phyloP scores from a whole-genome alignment of 768 basidiomycete genomes.

The Russula virescens region DNA sequence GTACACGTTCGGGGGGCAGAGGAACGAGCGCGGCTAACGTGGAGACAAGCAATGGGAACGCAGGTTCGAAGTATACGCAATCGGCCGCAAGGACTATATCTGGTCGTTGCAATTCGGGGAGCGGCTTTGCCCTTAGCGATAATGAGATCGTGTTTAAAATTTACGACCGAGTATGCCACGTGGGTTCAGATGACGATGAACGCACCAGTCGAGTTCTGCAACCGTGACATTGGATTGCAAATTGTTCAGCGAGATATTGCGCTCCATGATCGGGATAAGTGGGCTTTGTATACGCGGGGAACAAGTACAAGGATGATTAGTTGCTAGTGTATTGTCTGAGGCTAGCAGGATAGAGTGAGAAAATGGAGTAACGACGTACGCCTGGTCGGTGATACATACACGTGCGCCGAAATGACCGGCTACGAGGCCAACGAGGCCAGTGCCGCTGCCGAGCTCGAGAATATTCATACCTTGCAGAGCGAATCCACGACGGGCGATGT shows the following conservation, averaged over 20 bases:
- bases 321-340: too few species aligned
- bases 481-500: conserved; percentile 54
- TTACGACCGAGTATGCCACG: too few species aligned
- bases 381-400: conserved; percentile 86
- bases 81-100: conserved; percentile 85
- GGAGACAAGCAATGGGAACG: conserved; percentile 80
- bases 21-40: conserved; percentile 61
- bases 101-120: conserved; percentile 42
- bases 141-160: not conserved
- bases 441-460: conserved; percentile 86
- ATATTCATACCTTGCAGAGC: conserved; percentile 53
- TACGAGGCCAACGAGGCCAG: conserved; percentile 87
- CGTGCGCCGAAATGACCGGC: conserved; percentile 59
- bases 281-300: conserved; percentile 40
- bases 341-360: too few species aligned
- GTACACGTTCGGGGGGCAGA: conserved; percentile 32
- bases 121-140: conserved; percentile 53
- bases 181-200: not conserved
- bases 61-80: conserved; percentile 93
- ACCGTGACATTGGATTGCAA: conserved; percentile 49
- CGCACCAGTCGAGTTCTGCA: conserved; percentile 79
- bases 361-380: conserved; percentile 45
- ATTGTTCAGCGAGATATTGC: conserved; percentile 65
- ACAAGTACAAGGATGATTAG: not conserved
- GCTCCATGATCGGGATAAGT: conserved; percentile 70